Evolutionary conservation across 2,329 filamentous ascomycete species (phyloP).

Genomic region (Alternaria sp.): DNA sequence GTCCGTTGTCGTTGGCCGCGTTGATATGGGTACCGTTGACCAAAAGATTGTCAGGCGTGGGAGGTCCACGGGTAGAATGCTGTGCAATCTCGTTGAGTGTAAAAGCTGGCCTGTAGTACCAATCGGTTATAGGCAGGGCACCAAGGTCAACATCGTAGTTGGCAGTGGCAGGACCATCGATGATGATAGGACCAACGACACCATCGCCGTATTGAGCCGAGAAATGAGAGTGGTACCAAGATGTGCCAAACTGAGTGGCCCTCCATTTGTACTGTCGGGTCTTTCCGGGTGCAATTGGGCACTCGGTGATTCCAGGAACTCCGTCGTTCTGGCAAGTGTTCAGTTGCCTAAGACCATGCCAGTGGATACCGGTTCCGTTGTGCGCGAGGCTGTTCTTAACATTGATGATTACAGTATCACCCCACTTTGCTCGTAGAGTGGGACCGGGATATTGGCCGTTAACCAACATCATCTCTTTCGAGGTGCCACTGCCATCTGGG

Average conservation of each 20-base stretch:
- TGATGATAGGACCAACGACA: slow-evolving; percentile 52
- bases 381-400: slow-evolving; percentile 51
- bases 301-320: slow-evolving; percentile 64
- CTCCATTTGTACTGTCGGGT: slow-evolving; percentile 66
- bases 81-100: slow-evolving; percentile 42
- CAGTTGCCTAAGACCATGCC: slow-evolving; percentile 58
- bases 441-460: slow-evolving; percentile 72
- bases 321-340: slow-evolving; percentile 62
- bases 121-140: slow-evolving; percentile 68
- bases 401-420: slow-evolving; percentile 52
- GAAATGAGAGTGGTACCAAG: slow-evolving; percentile 57
- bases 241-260: slow-evolving; percentile 59
- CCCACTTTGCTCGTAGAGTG: slow-evolving; percentile 45
- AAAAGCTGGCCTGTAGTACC: slow-evolving; percentile 61
- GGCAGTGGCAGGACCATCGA: slow-evolving; percentile 54
- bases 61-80: slow-evolving; percentile 47
- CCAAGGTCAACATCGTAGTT: slow-evolving; percentile 70
- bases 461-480: slow-evolving; percentile 53
- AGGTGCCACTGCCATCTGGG: slow-evolving; percentile 51
- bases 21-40: slow-evolving; percentile 66
- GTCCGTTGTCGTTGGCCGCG: slow-evolving; percentile 51
- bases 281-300: slow-evolving; percentile 70
- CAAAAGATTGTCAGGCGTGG: slow-evolving; percentile 56
- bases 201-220: slow-evolving; percentile 56
- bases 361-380: slow-evolving; percentile 62